phyloP scores from a whole-genome alignment of 768 basidiomycete species.

The Lactarius sanguifluus region DNA sequence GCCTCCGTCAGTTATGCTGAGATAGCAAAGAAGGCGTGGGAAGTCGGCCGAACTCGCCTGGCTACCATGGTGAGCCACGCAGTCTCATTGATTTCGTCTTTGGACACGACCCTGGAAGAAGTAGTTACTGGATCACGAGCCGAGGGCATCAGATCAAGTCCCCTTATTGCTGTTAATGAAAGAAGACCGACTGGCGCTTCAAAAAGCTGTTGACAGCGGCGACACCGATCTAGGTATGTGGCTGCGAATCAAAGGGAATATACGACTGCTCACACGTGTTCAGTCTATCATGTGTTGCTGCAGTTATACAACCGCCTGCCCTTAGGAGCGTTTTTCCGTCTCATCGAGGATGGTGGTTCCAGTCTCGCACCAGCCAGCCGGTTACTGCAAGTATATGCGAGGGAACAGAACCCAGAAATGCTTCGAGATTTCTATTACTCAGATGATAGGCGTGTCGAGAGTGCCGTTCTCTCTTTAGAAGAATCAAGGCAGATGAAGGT shows the following conservation, averaged over 20 bases:
- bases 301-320: conserved; percentile 80
- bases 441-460: conserved; percentile 92
- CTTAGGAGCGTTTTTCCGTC: conserved; percentile 89
- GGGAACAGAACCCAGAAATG: conserved; percentile 89
- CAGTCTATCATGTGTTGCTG: conserved; percentile 92
- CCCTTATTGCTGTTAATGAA: conserved; percentile 93
- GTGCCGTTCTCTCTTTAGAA: conserved; percentile 82
- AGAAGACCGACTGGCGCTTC: conserved; percentile 82
- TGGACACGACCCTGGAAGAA: neutral
- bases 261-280: neutral
- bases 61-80: conserved; percentile 69
- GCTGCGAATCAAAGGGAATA: neutral
- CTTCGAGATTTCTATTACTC: conserved; percentile 96
- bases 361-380: conserved; percentile 70
- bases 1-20: conserved; percentile 89
- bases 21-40: conserved; percentile 92
- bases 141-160: conserved; percentile 87
- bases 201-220: conserved; percentile 91
- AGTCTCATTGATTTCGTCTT: neutral
- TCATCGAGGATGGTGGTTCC: conserved; percentile 88
- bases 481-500: conserved; percentile 74
- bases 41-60: conserved; percentile 72
- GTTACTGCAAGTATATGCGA: conserved; percentile 85
- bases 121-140: conserved; percentile 89
- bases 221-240: conserved; percentile 87